Base-by-base conservation (phyloP, 148 eudicot species). In the Rhododendron molle region DNA sequence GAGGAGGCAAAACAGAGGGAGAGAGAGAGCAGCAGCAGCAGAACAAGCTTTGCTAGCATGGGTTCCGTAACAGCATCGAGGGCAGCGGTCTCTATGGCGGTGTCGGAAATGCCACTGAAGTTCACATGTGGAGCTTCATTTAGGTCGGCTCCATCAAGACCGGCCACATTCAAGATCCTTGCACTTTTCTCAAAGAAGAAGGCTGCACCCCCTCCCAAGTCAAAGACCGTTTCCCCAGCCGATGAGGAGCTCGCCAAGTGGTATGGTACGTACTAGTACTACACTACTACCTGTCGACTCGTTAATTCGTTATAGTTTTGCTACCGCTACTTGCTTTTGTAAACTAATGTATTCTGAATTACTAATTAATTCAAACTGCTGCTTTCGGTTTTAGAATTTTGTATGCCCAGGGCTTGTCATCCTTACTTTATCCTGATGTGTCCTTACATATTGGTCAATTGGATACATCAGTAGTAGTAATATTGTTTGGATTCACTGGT, bases 171-270 rank as follows among this genome's bases (percentile, higher is more conserved):
- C 81, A 96, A 92, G 85, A 91, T 94, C 9, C 93, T 96, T 7
- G 90, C 98, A 15, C 91, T 96, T 56, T 96, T 96, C 91, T 88
- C 90, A 30, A 96, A 93, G 88, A 94, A 93, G 85, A 90, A 91
- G 91, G 90, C 96, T 21, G 83, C 96, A 0, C 83, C 93, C 28
- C 78, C 93, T 38, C 73, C 94, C 34, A 91, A 91, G 89, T 12
- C 94, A 28, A 94, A 94, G 88, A 86, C 88, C 0, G 93, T 86
- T 43, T 43, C 96, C 7, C 89, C 96, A 0, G 89, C 69, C 5
- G 82, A 88, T 76, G 98, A 96, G 14, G 98, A 96, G 94, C 94
- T 96, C 58, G 93, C 98, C 90, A 96, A 96, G 91, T 96, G 98
- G 98, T 96, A 96, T 40, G 98, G 98, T 93, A 81, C 78, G 94